Base-by-base conservation (phyloP, 2,329 filamentous ascomycete genomes). In the Aspergillus spinulosporus region DNA sequence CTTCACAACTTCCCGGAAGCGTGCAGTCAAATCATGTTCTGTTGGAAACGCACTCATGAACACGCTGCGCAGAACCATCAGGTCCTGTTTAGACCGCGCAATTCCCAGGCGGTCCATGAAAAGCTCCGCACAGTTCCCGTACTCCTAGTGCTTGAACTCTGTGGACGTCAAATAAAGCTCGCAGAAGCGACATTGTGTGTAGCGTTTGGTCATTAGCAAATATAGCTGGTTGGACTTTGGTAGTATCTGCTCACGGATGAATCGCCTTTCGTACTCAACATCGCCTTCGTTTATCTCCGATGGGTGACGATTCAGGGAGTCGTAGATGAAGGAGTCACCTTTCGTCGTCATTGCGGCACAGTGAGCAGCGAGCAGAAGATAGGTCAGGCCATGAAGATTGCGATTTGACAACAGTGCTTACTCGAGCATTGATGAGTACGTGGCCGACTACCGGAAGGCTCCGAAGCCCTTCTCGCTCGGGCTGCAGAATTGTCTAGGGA, bases 21-120 rank as follows among this genome's bases (percentile, higher is more conserved):
- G 1, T 1, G 3, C 2, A 15, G 59, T 52, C 1, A 59, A 14
- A 2, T 31, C 9, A 43, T 31, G 7, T 14, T 59, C 32, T 6
- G 59, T 69, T 49, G 65, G 64, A 50, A 67, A 74, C 42, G 62
- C 57, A 32, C 61, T 64, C 78, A 81, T 81, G 34, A 78, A 75
- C 0, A 80, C 78, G 28, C 80, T 81, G 6, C 76, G 70, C 6
- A 81, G 49, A 1, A 80, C 77, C 58, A 78, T 75, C 1, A 80
- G 62, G 46, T 75, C 72, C 8, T 75, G 67, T 0, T 66, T 52
- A 0, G 79, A 64, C 0, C 72, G 72, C 2, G 31, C 4, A 8
- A 60, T 14, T 0, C 49, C 52, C 21, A 81, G 72, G 7, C 77
- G 67, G 36, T 67, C 63, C 67, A 78, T 78, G 63, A 78, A 80